Percentiles rank a stretch among this genome's conserved stretches.
These are phyloP conservation scores for Colletotrichum incanum DNA, from an alignment of 2,329 filamentous ascomycete species.

Conservation along the genomic window DNA sequence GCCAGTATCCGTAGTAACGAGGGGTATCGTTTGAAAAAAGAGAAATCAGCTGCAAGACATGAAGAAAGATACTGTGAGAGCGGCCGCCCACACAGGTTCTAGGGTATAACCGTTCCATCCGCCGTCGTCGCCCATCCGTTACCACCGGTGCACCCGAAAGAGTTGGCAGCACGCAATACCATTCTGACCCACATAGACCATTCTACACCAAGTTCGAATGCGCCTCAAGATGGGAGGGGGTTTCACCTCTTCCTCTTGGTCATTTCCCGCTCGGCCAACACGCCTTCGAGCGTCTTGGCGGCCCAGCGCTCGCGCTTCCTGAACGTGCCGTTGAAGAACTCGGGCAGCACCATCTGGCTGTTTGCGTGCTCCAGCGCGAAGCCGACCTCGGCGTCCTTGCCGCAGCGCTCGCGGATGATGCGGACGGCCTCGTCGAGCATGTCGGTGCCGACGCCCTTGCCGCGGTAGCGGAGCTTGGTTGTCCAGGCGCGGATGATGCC, in stretches of 20 bases:
- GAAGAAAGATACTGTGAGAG: not conserved
- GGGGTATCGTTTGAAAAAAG: conserved; percentile 38
- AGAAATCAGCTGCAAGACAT: conserved; percentile 2
- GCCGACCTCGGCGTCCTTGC: conserved; percentile 76
- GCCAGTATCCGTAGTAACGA: conserved; percentile 16
- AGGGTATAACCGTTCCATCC: conserved; percentile 19
- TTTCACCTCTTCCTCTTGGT: conserved; percentile 63
- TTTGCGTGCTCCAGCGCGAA: conserved; percentile 87
- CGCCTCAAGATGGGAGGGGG: not conserved
- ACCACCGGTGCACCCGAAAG: not conserved
- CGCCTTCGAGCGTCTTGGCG: conserved; percentile 65
- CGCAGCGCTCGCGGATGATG: conserved; percentile 77
- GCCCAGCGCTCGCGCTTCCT: conserved; percentile 72
- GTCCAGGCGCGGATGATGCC: conserved; percentile 89
- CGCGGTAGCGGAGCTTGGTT: conserved; percentile 77
- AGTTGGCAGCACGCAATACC: not conserved
- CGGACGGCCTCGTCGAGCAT: conserved; percentile 82
- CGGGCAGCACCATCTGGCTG: conserved; percentile 74
- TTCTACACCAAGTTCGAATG: not conserved
- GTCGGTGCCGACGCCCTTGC: conserved; percentile 79
- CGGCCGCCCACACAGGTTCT: not conserved
- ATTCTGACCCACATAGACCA: not conserved
- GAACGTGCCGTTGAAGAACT: conserved; percentile 74
- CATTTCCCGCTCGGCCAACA: conserved; percentile 65
- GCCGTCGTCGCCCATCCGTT: too few relatives aligned